Conservation (phyloP, 1,139 yeast species). For the Pichia sp. region DNA sequence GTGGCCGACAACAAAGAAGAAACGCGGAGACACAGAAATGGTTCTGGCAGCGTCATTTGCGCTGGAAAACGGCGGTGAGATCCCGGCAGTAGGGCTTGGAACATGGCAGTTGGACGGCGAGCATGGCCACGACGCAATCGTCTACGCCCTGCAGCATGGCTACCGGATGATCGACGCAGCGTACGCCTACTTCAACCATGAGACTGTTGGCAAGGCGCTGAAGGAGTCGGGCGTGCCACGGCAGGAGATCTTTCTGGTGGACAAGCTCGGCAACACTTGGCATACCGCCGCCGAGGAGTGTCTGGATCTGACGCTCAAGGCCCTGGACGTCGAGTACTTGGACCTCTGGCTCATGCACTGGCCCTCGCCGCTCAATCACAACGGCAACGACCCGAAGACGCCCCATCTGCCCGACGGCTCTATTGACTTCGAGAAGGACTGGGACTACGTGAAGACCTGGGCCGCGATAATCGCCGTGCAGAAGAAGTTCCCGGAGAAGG, state of each 20-base stretch:
- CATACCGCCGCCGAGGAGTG: constrained; percentile 23
- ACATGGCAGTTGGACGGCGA: constrained; percentile 41
- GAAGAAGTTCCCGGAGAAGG: constrained; percentile 33
- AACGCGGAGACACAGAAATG: no score
- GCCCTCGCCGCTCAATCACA: constrained; percentile 36
- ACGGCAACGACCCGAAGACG: constrained; percentile 19
- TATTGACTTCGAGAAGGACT: constrained; percentile 25
- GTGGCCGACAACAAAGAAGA: no score
- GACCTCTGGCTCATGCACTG: constrained; percentile 48
- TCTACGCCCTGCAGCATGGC: constrained; percentile 66
- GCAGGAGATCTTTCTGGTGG: constrained; percentile 57
- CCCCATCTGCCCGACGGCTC: constrained; percentile 20
- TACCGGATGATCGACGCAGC: constrained; percentile 80
- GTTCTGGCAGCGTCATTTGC: background rate
- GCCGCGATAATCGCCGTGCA: constrained; percentile 42
- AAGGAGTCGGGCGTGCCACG: constrained; percentile 42
- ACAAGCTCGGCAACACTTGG: constrained; percentile 12
- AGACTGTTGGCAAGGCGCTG: constrained; percentile 59
- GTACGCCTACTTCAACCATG: constrained; percentile 61
- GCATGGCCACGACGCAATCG: constrained; percentile 44
- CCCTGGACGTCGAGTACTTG: constrained; percentile 41
- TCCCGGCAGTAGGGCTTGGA: constrained; percentile 73
- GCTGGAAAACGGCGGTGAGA: constrained; percentile 44
- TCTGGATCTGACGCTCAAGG: constrained; percentile 26
- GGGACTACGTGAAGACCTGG: constrained; percentile 40